These are phyloP conservation scores for Penicillium parvum DNA, from an alignment of 495 filamentous ascomycete genomes.

Conservation along the genomic window DNA sequence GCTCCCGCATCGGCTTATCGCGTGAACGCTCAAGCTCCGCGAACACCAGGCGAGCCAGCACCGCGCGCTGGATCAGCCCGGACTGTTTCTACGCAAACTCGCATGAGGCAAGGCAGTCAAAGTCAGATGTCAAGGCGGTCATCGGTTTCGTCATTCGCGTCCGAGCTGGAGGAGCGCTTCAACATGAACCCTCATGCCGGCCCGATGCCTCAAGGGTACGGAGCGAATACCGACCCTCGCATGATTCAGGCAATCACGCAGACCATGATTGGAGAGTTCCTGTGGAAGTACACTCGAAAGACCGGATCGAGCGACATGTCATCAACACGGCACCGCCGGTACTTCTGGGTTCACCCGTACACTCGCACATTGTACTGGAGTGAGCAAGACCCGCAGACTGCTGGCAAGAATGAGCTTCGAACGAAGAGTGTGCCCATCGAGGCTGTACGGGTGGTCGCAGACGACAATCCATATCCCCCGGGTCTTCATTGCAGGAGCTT, in stretches of 20 bases:
- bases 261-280: conserved; percentile 98
- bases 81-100: conserved; percentile 42
- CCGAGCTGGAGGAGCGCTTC: conserved; percentile 87
- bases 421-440: conserved; percentile 96
- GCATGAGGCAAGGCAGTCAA: conserved; percentile 36
- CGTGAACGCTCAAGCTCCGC: conserved; percentile 47
- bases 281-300: conserved; percentile 98
- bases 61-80: conserved; percentile 53
- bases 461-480: conserved; percentile 93
- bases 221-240: conserved; percentile 74
- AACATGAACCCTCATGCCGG: conserved; percentile 60
- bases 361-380: conserved; percentile 97
- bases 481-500: conserved; percentile 92
- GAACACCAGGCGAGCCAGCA: conserved; percentile 58
- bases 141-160: conserved; percentile 91
- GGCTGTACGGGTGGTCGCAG: conserved; percentile 85
- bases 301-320: conserved; percentile 82
- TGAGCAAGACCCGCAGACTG: conserved; percentile 76
- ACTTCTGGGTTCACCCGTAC: conserved; percentile 99
- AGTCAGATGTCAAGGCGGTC: conserved; percentile 67
- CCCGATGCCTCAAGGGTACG: conserved; percentile 52
- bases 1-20: conserved; percentile 77
- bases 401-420: conserved; percentile 70
- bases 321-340: conserved; percentile 81
- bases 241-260: conserved; percentile 99